Base-by-base conservation (phyloP, 1,284 basidiomycete species). In the Pseudozyma sp. region DNA sequence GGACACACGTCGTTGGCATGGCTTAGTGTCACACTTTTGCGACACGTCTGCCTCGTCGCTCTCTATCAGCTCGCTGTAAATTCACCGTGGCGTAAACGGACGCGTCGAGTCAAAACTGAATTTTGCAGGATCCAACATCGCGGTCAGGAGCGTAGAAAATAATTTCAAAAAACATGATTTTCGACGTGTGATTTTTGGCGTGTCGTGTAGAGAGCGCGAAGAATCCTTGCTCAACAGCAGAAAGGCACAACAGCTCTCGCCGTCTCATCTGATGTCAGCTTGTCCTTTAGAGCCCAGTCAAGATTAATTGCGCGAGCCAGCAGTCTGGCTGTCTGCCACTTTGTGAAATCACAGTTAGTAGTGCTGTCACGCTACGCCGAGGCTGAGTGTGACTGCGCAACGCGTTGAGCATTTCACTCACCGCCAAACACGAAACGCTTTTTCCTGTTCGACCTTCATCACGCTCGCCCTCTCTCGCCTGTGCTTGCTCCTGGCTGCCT, bases 151-250 rank as follows among this genome's bases (percentile, higher is more conserved):
- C 24, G 58, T 56, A 52, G 56, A 54, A 47, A 52, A 30, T 56
- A 43, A 42, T 33, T 16, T n/a, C 35, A 19, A 24, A 43, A n/a
- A 7, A 39, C 39, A 52, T 42, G 11, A n/a, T 35, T 33, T 51
- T 30, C 9, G 4, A 7, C 45, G 46, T 53, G 39, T 45, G 19
- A 14, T 17, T 29, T 50, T 14, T 39, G 29, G 56, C 60, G 60
- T 56, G 60, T 69, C 67, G 67, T 53, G 67, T 69, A 69, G 60
- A 69, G 67, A 69, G 67, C 54, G 49, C 51, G 44, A 34, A 48
- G 13, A 40, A 47, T 54, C 44, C 31, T 37, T 24, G 43, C 13
- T 37, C 14, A 34, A 30, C 17, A 13, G 50, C 37, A 42, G 33
- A 24, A 6, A 44, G n/a, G 29, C 35, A 49, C 39, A 43, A 8